Percentiles rank a stretch among this genome's conserved stretches.
Conservation (phyloP, 192 early-diverging fungal species). For the Backusella morwellensis region DNA sequence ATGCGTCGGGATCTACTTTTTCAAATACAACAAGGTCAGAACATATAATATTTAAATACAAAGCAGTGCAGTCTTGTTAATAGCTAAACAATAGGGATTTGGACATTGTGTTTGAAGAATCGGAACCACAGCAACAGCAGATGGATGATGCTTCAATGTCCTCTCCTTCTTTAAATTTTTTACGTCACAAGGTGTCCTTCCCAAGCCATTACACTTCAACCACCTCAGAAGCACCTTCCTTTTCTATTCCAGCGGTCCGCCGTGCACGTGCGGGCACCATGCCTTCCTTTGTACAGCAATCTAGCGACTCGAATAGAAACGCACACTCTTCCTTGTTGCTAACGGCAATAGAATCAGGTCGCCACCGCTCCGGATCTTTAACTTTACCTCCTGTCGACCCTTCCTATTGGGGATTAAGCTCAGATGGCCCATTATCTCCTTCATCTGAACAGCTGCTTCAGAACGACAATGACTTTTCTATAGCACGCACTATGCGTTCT, state of each 20-base stretch:
- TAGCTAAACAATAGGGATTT: neutral
- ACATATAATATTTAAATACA: neutral
- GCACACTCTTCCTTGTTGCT: slow-evolving; percentile 8
- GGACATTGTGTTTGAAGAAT: slow-evolving; percentile 15
- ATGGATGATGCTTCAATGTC: neutral
- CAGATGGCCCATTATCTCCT: slow-evolving; percentile 9
- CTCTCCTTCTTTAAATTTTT: neutral
- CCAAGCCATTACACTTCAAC: neutral
- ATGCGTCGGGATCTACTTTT: neutral
- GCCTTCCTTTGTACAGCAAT: slow-evolving; percentile 24
- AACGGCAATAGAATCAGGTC: neutral
- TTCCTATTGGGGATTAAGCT: slow-evolving; percentile 6
- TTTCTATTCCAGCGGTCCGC: neutral
- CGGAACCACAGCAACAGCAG: neutral
- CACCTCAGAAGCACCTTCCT: neutral
- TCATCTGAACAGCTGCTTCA: slow-evolving; percentile 31
- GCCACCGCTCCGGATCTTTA: slow-evolving; percentile 31
- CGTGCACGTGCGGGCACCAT: slow-evolving; percentile 36
- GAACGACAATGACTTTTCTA: slow-evolving; percentile 28
- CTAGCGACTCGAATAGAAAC: neutral
- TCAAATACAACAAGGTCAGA: slow-evolving; percentile 3
- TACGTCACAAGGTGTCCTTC: neutral
- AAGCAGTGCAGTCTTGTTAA: too few relatives aligned
- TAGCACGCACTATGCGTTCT: slow-evolving; percentile 34
- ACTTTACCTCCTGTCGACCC: slow-evolving; percentile 12